Evolutionary conservation across 768 basidiomycete species (phyloP), one percentile per base, ranked within the genome.

Genomic region (Nidularia pulvinata): DNA sequence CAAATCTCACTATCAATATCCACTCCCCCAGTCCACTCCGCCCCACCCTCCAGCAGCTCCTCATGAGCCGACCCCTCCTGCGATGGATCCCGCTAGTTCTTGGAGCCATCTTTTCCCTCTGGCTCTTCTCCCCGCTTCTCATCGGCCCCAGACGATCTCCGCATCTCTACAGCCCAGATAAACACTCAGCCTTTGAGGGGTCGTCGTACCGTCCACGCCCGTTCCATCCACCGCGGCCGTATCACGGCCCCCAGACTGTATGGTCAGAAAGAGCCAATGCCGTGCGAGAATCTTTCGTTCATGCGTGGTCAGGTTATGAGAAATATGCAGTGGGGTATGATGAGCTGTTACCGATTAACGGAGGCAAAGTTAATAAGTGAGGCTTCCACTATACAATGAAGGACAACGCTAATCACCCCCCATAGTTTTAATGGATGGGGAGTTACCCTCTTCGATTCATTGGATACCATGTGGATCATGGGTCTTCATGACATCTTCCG

Each of bases 391-490:
- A 32, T 32, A 13, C 30, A 46, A 46, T 13, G 13, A 14, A 25
- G 11, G 46, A 11, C 5, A 13, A 22, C 22, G 30, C 25, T 47
- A 11, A 16, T 32, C 11, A 11, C 30, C 13, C 10, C 11, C n/a
- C 19, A 49, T 6, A 50, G 49, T 62, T 85, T 89, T 61, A 88
- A 89, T 59, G 86, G 85, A 22, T 91, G 88, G 89, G 84, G 84
- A 13, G 72, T 88, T 1, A 86, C 89, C 1, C 70, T 88, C 51
- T 79, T 89, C 46, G 94, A 95, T 57, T 79, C 90, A 2, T 76
- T 95, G 14, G 92, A 93, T 59, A 91, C 91, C 0, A 85, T 96
- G 76, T 80, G 88, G 64, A 72, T 95, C 47, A 88, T 95, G 84
- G 90, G 80, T 7, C 70, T 93, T 11, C 68, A 80, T 11, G 80